Conservation (phyloP, 1,139 yeast genomes). For the Hemisphaericaspora lyxosophila region DNA sequence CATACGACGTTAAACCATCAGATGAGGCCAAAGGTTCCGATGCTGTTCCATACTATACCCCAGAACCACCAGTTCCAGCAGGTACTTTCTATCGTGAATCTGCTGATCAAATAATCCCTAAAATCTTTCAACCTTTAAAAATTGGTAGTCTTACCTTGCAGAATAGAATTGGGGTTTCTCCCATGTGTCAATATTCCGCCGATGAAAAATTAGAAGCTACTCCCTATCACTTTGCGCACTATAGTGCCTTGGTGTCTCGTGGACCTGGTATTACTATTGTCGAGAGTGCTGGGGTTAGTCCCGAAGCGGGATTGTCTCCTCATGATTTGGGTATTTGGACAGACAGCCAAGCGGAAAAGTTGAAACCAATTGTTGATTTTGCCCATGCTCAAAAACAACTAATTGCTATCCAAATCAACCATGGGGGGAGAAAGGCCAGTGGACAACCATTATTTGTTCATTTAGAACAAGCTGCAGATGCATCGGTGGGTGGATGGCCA, state of each 20-base stretch:
- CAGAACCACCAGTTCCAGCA: constrained; percentile 19
- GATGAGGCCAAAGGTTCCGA: constrained; percentile 13
- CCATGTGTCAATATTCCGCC: constrained; percentile 59
- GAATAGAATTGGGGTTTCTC: constrained; percentile 59
- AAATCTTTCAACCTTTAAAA: constrained; percentile 21
- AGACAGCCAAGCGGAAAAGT: constrained; percentile 48
- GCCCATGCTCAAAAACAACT: constrained; percentile 53
- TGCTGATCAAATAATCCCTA: constrained; percentile 16
- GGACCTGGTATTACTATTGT: constrained; percentile 55
- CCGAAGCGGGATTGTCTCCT: constrained; percentile 44
- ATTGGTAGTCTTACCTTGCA: constrained; percentile 33
- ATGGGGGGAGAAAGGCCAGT: constrained; percentile 55
- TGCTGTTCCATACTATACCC: constrained; percentile 17
- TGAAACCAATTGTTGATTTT: constrained; percentile 51
- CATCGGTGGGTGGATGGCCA: constrained; percentile 42
- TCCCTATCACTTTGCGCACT: constrained; percentile 49
- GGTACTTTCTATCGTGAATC: constrained; percentile 19
- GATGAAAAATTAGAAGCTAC: constrained; percentile 36
- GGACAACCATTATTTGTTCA: constrained; percentile 34
- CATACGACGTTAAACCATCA: constrained; percentile 14
- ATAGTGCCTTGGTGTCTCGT: constrained; percentile 41
- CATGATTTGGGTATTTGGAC: constrained; percentile 52
- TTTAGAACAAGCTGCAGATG: constrained; percentile 31
- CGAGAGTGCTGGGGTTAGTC: constrained; percentile 52
- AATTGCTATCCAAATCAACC: constrained; percentile 57